Conservation (phyloP, 202 grass and related monocot species). For the Bolboschoenoplectus hybrid region DNA sequence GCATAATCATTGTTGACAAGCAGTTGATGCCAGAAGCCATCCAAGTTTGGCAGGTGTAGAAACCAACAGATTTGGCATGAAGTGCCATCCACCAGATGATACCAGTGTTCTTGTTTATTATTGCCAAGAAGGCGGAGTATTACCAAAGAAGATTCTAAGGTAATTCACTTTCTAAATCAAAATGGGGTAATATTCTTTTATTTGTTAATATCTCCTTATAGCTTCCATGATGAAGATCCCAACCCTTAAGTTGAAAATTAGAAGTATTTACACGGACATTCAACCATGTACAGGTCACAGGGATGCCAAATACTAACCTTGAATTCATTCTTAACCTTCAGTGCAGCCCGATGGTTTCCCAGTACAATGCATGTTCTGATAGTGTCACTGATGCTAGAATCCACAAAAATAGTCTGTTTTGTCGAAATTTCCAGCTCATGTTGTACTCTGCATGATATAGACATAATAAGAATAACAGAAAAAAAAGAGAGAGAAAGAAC, state of each 20-base stretch:
- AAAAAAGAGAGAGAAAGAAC: constrained; percentile 2
- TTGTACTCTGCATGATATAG: constrained; percentile 62
- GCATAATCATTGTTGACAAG: not conserved
- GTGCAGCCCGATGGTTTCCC: constrained; percentile 90
- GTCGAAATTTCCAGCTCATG: constrained; percentile 94
- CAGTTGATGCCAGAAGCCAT: not conserved
- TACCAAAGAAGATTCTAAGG: not conserved
- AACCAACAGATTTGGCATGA: not conserved
- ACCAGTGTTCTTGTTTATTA: not conserved
- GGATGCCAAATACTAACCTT: constrained; percentile 64
- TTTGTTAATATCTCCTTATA: not conserved
- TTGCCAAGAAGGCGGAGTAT: not conserved
- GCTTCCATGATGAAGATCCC: not conserved
- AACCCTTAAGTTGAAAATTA: constrained; percentile 6
- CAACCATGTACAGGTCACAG: constrained; percentile 14
- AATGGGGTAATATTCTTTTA: not conserved
- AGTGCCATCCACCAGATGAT: not conserved
- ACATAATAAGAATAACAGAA: constrained; percentile 34
- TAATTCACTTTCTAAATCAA: not conserved
- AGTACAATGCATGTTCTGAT: constrained; percentile 94
- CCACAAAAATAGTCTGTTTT: constrained; percentile 95
- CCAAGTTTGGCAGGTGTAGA: not conserved
- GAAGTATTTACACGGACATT: not conserved
- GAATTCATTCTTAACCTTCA: constrained; percentile 87
- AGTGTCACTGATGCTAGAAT: constrained; percentile 96